Base-by-base conservation (phyloP, 2,329 filamentous ascomycete genomes). In the Verticillium klebahnii region DNA sequence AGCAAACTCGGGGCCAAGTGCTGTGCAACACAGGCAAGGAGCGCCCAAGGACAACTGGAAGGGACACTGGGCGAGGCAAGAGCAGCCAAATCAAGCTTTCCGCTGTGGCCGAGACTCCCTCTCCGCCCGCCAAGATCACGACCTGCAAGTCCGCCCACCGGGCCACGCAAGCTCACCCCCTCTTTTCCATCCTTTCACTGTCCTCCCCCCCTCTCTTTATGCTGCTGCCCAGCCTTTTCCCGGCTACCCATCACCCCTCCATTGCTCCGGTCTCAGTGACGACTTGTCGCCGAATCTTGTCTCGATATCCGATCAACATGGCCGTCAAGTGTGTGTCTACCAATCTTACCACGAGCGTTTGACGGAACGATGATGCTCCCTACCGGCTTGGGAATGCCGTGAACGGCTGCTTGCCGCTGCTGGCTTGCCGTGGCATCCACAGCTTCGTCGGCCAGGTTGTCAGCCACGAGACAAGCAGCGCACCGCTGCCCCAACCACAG, bases 81-180 rank as follows among this genome's bases (percentile, higher is more conserved):
- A 31, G 25, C 52, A 64, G 58, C 54, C 40, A 63, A 61, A 63
- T 62, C 60, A 65, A 65, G 63, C 63, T 65, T 63, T 65, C 62
- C 62, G 62, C 64, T 62, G 56, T 52, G 60, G 62, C 64, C 64
- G 56, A 65, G 64, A 55, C 59, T 63, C 36, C 58, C 59, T 63
- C 59, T 60, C 63, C 61, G 59, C 59, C 59, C 59, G 59, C 59
- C 59, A 60, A 60, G 52, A 14, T 29, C 54, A 15, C n/a, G 40
- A 52, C 29, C 17, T 59, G 40, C 58, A 37, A 59, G 58, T 37
- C 58, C 58, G 58, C 58, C 58, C 58, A 59, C 59, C 39, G 58
- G 29, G 59, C 59, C 59, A 45, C 52, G 59, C 59, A 60, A 60
- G 52, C 52, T 36, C 11, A 31, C 23, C 36, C 34, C 19, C 57